A percentile compares a stretch with the other conserved stretches of the same genome.
phyloP scores from a whole-genome alignment of 371 early-diverging fungal species.

The Apophysomyces trapeziformis region DNA sequence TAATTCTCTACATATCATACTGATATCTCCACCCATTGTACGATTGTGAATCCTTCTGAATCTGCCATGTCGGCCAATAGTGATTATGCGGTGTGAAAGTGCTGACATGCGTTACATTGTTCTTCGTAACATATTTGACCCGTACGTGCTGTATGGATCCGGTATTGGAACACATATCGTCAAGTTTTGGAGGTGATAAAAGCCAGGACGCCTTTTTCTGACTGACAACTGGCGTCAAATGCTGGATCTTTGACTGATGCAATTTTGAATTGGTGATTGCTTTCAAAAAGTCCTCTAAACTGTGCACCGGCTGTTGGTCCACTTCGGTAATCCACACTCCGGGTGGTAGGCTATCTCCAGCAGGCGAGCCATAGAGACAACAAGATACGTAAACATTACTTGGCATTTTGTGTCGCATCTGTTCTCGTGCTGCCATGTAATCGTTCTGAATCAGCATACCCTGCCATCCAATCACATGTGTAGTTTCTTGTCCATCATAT shows the following conservation, averaged over 20 bases:
- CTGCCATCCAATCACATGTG: constrained; percentile 79
- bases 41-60: constrained; percentile 49
- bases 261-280: constrained; percentile 32
- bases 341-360: constrained; percentile 59
- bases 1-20: not conserved
- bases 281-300: constrained; percentile 50
- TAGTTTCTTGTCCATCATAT: constrained; percentile 60
- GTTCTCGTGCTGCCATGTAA: constrained; percentile 81
- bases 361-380: constrained; percentile 72
- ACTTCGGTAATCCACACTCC: constrained; percentile 74
- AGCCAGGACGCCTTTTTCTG: constrained; percentile 15
- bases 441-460: constrained; percentile 83
- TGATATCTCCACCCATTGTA: constrained; percentile 54
- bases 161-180: constrained; percentile 41
- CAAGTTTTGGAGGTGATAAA: constrained; percentile 37
- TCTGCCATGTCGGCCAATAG: constrained; percentile 76
- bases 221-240: not conserved
- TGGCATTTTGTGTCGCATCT: constrained; percentile 67
- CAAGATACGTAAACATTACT: constrained; percentile 76
- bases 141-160: constrained; percentile 57
- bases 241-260: not conserved
- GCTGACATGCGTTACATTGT: constrained; percentile 53
- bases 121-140: constrained; percentile 63
- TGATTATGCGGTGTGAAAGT: constrained; percentile 67
- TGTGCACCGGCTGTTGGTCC: constrained; percentile 44